Conservation (phyloP, 2,329 filamentous ascomycete species). For the Talaromyces funiculosus region DNA sequence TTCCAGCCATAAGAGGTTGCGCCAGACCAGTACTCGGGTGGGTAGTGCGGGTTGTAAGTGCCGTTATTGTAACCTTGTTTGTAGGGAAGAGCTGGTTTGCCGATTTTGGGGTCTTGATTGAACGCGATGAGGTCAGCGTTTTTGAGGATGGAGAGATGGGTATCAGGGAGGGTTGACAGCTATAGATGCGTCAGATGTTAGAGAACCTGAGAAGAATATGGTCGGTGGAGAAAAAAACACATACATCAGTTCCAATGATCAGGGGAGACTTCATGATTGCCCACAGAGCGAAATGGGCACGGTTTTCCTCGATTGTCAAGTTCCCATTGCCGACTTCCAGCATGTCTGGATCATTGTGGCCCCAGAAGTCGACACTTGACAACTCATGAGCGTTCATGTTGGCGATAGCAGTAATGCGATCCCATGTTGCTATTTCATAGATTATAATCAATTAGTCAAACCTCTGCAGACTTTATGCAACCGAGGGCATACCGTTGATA, state of each 20-base stretch:
- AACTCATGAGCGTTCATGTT: conserved; percentile 47
- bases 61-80: conserved; percentile 35
- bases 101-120: conserved; percentile 44
- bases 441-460: not conserved
- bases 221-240: not conserved
- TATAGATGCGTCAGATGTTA: conserved; percentile 10
- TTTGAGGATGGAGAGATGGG: conserved; percentile 38
- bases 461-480: not conserved
- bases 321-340: conserved; percentile 48
- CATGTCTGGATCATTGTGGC: conserved; percentile 49
- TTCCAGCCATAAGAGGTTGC: conserved; percentile 25
- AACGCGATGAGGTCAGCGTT: conserved; percentile 39
- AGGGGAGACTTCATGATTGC: conserved; percentile 47
- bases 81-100: conserved; percentile 40
- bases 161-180: conserved; percentile 32
- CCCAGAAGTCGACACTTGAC: conserved; percentile 45
- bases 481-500: conserved; percentile 22
- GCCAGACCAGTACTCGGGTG: conserved; percentile 35
- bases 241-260: conserved; percentile 42
- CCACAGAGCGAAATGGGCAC: conserved; percentile 51
- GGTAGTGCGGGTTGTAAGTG: conserved; percentile 29
- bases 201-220: not conserved
- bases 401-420: conserved; percentile 37
- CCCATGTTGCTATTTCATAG: conserved; percentile 21
- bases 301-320: conserved; percentile 42